phyloP scores from a whole-genome alignment of 768 basidiomycete genomes.

The Rubroboletus pulcherrimus region DNA sequence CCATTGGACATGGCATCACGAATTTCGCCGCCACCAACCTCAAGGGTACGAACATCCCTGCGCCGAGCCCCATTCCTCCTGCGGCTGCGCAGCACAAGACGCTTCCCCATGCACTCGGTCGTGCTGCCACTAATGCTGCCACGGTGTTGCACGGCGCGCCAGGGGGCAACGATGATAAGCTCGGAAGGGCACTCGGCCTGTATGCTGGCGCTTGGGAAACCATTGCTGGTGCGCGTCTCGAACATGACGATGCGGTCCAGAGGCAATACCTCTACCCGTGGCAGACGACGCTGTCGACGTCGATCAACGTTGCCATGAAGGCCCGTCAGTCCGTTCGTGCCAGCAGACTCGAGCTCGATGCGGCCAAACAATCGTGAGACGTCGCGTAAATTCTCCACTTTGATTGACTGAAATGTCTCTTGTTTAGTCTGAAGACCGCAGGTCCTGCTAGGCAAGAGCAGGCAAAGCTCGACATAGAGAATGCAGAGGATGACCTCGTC shows the following conservation, averaged over 20 bases:
- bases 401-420: neutral
- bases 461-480: conserved; percentile 86
- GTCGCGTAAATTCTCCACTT: neutral
- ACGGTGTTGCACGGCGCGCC: conserved; percentile 42
- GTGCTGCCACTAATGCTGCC: conserved; percentile 68
- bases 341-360: conserved; percentile 84
- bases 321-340: conserved; percentile 78
- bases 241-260: conserved; percentile 74
- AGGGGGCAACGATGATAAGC: conserved; percentile 55
- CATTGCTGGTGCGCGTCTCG: conserved; percentile 70
- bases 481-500: conserved; percentile 92
- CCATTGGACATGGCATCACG: conserved; percentile 70
- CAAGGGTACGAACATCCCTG: conserved; percentile 84
- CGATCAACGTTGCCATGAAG: conserved; percentile 88
- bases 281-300: conserved; percentile 82
- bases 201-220: conserved; percentile 86
- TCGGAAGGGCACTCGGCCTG: conserved; percentile 71
- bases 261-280: conserved; percentile 72
- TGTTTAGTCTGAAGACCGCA: conserved; percentile 71
- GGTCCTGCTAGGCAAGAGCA: conserved; percentile 81
- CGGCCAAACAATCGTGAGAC: conserved; percentile 81
- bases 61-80: conserved; percentile 55
- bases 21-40: conserved; percentile 85
- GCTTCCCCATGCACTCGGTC: conserved; percentile 88
- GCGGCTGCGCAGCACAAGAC: conserved; percentile 83